phyloP scores from a whole-genome alignment of 164 flowering plant species.

The Vitis cinerea region DNA sequence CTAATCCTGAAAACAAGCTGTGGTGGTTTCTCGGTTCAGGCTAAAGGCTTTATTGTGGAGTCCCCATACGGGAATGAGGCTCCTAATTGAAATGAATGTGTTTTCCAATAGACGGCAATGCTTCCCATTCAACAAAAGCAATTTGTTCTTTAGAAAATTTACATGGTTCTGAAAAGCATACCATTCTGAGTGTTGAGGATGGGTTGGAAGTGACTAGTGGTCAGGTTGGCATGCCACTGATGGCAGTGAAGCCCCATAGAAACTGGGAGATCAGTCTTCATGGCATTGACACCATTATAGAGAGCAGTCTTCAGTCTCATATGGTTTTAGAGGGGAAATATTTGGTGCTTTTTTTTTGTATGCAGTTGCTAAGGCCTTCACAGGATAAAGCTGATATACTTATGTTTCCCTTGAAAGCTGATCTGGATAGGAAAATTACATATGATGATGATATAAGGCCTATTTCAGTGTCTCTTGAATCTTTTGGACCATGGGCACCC shows the following conservation, averaged over 20 bases:
- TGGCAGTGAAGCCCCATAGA: constrained; percentile 51
- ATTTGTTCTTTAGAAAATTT: constrained; percentile 36
- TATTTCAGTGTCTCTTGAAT: constrained; percentile 49
- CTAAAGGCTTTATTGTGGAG: constrained; percentile 60
- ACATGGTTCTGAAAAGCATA: constrained; percentile 14
- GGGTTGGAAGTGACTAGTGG: constrained; percentile 38
- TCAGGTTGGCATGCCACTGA: constrained; percentile 35
- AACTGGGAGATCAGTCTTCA: constrained; percentile 58
- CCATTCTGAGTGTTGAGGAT: constrained; percentile 25
- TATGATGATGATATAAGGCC: constrained; percentile 26
- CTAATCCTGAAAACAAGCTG: constrained; percentile 71
- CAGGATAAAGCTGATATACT: constrained; percentile 43
- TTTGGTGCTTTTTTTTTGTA: constrained; percentile 46
- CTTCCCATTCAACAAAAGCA: constrained; percentile 39
- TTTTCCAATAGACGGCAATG: constrained; percentile 41
- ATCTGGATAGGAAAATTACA: constrained; percentile 28
- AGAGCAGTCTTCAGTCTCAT: constrained; percentile 37
- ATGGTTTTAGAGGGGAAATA: constrained; percentile 34
- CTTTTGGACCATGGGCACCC: constrained; percentile 22
- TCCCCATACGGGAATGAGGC: constrained; percentile 58
- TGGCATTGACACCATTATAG: constrained; percentile 46
- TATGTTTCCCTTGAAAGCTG: no score
- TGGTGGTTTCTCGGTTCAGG: constrained; percentile 73
- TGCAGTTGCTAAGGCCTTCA: constrained; percentile 52
- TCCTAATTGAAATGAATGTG: constrained; percentile 26